Conservation (phyloP, 2,329 filamentous ascomycete genomes). For the Claviceps pazoutovae region DNA sequence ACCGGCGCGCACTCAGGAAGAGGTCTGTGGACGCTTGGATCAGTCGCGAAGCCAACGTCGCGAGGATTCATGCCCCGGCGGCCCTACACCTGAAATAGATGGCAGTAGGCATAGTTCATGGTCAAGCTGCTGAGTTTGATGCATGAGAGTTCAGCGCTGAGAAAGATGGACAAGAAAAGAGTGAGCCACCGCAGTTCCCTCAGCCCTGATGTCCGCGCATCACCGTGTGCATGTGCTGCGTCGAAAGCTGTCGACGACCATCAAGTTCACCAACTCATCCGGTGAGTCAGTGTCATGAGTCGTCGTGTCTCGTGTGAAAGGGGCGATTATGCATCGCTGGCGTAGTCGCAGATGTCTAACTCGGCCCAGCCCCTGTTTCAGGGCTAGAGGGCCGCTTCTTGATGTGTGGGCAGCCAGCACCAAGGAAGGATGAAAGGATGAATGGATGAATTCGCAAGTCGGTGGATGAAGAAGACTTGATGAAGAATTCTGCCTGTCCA, state of each 20-base stretch:
- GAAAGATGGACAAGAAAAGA: neutral
- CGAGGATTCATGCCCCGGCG: neutral
- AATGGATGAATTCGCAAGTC: neutral
- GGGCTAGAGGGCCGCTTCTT: neutral
- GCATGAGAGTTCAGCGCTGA: neutral
- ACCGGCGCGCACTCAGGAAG: neutral
- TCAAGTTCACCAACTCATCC: neutral
- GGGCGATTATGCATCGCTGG: neutral
- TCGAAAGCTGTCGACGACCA: neutral
- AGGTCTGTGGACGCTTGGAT: constrained; percentile 3
- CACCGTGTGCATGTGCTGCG: neutral
- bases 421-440: neutral
- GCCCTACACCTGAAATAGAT: neutral
- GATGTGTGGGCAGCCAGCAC: neutral
- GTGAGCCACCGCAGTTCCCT: neutral
- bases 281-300: neutral
- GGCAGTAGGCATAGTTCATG: neutral
- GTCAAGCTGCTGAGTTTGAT: neutral
- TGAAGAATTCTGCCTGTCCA: neutral
- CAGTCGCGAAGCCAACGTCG: neutral
- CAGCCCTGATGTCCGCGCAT: neutral
- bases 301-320: neutral
- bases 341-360: neutral
- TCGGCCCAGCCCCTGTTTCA: neutral
- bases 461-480: neutral